phyloP scores from a whole-genome alignment of 176 grass and related monocot species.

The Oryza nivara region DNA sequence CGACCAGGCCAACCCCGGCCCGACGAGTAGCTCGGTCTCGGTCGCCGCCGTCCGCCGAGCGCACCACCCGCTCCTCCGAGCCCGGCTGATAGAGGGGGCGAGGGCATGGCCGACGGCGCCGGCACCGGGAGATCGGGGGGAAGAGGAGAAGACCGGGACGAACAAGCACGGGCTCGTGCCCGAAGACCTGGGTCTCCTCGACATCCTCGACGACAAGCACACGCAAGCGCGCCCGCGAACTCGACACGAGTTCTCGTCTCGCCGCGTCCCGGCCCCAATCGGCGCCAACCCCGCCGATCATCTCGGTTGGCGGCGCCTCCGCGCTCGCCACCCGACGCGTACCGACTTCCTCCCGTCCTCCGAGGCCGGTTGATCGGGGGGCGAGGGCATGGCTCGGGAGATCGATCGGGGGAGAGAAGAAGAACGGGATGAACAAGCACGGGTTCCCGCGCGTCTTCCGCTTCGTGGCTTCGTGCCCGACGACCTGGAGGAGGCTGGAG shows the following conservation, averaged over 20 bases:
- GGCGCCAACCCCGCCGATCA: no score
- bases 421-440: conserved; percentile 8
- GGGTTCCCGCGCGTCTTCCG: conserved; percentile 18
- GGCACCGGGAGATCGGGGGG: background rate
- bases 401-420: background rate
- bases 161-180: conserved; percentile 42
- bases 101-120: background rate
- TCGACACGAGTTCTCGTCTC: no score
- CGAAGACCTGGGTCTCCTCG: background rate
- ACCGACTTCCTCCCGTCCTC: no score
- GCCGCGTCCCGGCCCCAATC: no score
- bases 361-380: no score
- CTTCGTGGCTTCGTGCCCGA: background rate
- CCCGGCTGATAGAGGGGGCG: background rate
- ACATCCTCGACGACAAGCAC: background rate
- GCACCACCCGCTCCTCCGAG: no score
- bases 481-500: background rate
- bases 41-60: no score
- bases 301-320: no score
- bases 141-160: background rate
- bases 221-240: no score
- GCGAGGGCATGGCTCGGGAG: background rate
- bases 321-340: no score
- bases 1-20: no score
- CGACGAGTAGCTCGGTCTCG: no score